These are phyloP conservation scores for Phytopythium cucurbitacearum DNA, from an alignment of 352 stramenopile species.

Conservation along the genomic window DNA sequence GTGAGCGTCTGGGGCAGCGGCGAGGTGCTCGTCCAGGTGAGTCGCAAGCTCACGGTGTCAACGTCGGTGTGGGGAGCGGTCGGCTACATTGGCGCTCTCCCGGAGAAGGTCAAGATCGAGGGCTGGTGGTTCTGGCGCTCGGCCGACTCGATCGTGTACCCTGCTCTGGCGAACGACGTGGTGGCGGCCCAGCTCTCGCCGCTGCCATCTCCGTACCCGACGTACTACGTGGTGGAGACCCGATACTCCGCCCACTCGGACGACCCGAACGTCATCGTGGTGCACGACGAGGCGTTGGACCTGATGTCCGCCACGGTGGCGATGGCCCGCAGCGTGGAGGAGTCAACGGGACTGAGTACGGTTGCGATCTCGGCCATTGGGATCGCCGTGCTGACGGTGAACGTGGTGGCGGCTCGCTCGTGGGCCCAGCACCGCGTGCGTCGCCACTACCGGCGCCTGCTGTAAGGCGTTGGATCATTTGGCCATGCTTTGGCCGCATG, in stretches of 20 bases:
- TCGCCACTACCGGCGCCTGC: slow-evolving; percentile 49
- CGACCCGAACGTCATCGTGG: slow-evolving; percentile 18
- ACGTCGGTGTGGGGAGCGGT: slow-evolving; percentile 50
- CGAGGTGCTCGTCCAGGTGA: slow-evolving; percentile 42
- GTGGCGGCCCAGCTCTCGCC: slow-evolving; percentile 21
- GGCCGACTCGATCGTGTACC: slow-evolving; percentile 34
- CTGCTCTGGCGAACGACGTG: slow-evolving; percentile 30
- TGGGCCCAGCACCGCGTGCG: slow-evolving; percentile 40
- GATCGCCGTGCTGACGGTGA: slow-evolving; percentile 7
- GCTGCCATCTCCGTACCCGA: slow-evolving; percentile 22
- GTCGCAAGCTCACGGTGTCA: slow-evolving; percentile 38
- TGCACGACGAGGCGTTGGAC: slow-evolving; percentile 1
- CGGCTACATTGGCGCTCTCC: slow-evolving; percentile 39
- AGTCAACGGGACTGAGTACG: background rate
- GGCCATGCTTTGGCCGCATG: background rate
- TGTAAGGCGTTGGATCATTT: slow-evolving; percentile 12
- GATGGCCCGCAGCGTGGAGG: slow-evolving; percentile 9
- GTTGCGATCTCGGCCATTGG: background rate
- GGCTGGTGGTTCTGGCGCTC: slow-evolving; percentile 56
- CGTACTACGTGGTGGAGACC: slow-evolving; percentile 29
- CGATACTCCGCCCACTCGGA: slow-evolving; percentile 27
- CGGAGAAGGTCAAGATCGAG: slow-evolving; percentile 37
- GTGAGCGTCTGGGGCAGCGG: slow-evolving; percentile 45
- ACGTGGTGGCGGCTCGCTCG: slow-evolving; percentile 30
- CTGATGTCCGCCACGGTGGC: slow-evolving; percentile 1